phyloP scores from a whole-genome alignment of 2,329 filamentous ascomycete genomes.

The Ophiostoma angusticollis region DNA sequence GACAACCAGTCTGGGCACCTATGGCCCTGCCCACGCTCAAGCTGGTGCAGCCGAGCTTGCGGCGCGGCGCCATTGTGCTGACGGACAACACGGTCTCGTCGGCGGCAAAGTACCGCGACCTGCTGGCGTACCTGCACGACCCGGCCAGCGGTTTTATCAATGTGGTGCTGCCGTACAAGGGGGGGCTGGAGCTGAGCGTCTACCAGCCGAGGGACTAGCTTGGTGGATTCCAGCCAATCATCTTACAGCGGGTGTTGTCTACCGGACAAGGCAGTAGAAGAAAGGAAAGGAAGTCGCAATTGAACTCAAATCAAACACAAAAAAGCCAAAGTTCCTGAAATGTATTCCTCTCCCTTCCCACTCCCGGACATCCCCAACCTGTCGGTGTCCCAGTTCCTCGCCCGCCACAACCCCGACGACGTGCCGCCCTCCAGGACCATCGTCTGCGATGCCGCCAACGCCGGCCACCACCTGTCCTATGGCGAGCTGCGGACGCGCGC shows the following conservation, averaged over 20 bases:
- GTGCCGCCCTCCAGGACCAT: constrained; percentile 13
- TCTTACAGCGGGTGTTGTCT: constrained; percentile 3
- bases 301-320: not conserved
- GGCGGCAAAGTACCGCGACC: constrained; percentile 24
- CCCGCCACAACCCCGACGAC: constrained; percentile 17
- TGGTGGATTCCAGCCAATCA: constrained; percentile 5
- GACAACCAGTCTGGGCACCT: constrained; percentile 18
- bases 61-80: constrained; percentile 27
- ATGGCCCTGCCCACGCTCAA: constrained; percentile 25
- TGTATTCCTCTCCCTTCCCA: constrained; percentile 5
- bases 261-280: not conserved
- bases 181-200: constrained; percentile 16
- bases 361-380: constrained; percentile 12
- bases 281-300: not conserved
- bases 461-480: constrained; percentile 5
- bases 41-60: constrained; percentile 21
- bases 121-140: constrained; percentile 26
- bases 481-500: constrained; percentile 8
- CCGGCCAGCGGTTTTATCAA: constrained; percentile 28
- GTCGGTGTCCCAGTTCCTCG: constrained; percentile 17
- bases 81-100: constrained; percentile 27
- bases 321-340: not conserved
- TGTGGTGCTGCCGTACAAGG: constrained; percentile 14
- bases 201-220: constrained; percentile 12
- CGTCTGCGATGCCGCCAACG: constrained; percentile 16